These are phyloP conservation scores for Forsythia viridissima DNA, from an alignment of 257 asterid species.

Conservation along the genomic window DNA sequence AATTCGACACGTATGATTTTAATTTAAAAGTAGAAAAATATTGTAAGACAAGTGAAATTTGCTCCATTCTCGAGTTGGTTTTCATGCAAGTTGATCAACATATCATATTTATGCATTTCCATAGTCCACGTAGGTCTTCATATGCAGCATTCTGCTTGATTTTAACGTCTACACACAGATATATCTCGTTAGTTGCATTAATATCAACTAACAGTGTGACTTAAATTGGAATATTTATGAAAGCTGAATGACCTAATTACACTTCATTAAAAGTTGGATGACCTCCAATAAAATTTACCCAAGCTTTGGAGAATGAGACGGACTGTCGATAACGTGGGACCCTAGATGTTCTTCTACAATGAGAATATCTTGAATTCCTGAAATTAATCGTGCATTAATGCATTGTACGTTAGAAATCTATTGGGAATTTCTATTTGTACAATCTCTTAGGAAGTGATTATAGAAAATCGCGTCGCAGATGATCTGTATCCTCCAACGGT, in stretches of 20 bases:
- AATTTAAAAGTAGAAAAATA: no score
- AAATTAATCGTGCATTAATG: background rate
- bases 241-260: background rate
- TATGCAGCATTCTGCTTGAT: no score
- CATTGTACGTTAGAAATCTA: background rate
- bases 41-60: no score
- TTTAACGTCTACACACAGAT: background rate
- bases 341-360: background rate
- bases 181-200: background rate
- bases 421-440: background rate
- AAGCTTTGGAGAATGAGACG: slow-evolving; percentile 24
- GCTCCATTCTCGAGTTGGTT: no score
- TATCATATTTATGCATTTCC: no score
- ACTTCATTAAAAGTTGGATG: background rate
- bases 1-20: no score
- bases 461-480: background rate
- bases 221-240: background rate
- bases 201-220: background rate
- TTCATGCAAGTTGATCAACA: no score
- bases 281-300: background rate
- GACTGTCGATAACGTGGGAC: slow-evolving; percentile 21
- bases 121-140: no score
- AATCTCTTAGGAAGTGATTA: background rate
- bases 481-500: background rate
- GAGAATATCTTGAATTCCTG: no score